These are phyloP conservation scores for Scutellaria minor DNA, from an alignment of 257 asterid species.

Conservation along the genomic window DNA sequence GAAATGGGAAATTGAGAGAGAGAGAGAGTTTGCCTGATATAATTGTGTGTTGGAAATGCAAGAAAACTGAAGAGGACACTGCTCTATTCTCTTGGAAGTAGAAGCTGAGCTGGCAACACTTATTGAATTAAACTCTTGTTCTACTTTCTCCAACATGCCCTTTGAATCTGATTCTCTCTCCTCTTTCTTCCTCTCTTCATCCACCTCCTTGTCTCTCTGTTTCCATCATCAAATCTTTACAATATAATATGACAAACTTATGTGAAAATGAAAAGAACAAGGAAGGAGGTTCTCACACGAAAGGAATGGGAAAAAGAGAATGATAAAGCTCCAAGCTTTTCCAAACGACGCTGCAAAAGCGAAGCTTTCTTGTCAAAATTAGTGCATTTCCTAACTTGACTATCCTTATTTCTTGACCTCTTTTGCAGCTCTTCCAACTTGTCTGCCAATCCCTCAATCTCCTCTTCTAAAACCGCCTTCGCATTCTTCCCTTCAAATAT, in stretches of 20 bases:
- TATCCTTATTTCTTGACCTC: slow-evolving; percentile 45
- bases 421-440: slow-evolving; percentile 58
- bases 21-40: slow-evolving; percentile 46
- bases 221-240: neutral
- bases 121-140: slow-evolving; percentile 56
- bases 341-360: slow-evolving; percentile 57
- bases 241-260: neutral
- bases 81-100: slow-evolving; percentile 61
- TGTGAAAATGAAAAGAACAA: neutral
- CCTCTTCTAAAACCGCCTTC: slow-evolving; percentile 60
- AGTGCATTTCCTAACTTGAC: slow-evolving; percentile 43
- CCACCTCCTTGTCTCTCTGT: slow-evolving; percentile 14
- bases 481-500: slow-evolving; percentile 62
- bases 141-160: slow-evolving; percentile 55
- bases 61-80: slow-evolving; percentile 39
- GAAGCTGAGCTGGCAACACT: slow-evolving; percentile 73
- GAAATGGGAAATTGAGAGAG: slow-evolving; percentile 14
- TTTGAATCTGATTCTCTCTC: slow-evolving; percentile 55
- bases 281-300: slow-evolving; percentile 46
- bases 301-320: slow-evolving; percentile 12
- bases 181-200: slow-evolving; percentile 54
- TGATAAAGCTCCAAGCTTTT: slow-evolving; percentile 53
- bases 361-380: slow-evolving; percentile 67
- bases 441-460: slow-evolving; percentile 62
- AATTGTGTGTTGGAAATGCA: slow-evolving; percentile 39